Evolutionary conservation across 306 rosid species (phyloP).

Genomic region (Elaeagnus macrophylla): DNA sequence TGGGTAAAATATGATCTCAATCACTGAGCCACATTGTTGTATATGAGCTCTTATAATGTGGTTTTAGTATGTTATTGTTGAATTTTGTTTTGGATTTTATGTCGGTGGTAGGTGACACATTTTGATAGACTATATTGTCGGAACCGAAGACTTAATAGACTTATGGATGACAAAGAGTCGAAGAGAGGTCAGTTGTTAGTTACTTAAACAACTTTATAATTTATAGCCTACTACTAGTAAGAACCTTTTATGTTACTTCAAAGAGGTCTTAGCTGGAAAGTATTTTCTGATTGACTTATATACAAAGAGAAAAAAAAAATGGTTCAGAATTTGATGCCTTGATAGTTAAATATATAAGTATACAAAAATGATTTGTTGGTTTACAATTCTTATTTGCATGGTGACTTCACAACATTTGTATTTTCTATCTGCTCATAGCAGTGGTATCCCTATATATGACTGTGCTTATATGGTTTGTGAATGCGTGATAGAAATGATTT

Average conservation of each 20-base stretch:
- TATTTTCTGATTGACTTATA: not conserved
- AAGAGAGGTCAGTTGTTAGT: conserved; percentile 88
- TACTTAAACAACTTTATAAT: conserved; percentile 56
- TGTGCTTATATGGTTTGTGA: not conserved
- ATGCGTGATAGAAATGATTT: no score
- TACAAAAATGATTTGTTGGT: not conserved
- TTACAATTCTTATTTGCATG: not conserved
- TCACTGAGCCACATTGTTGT: not conserved
- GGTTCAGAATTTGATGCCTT: no score
- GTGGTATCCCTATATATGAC: not conserved
- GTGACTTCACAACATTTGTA: not conserved
- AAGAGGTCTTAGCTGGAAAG: conserved; percentile 5
- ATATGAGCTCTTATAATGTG: no score
- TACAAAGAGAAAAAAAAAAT: no score
- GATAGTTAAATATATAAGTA: not conserved
- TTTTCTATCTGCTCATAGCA: not conserved
- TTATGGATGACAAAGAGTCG: conserved; percentile 72
- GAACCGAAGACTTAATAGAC: conserved; percentile 69
- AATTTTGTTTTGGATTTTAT: conserved; percentile 4
- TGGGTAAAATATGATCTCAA: conserved; percentile 47
- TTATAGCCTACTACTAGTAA: conserved; percentile 32
- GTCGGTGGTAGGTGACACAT: conserved; percentile 65
- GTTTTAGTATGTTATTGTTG: not conserved
- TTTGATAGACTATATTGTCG: conserved; percentile 76
- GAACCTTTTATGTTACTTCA: conserved; percentile 1